These are phyloP conservation scores for Debaryomyces hansenii DNA, from an alignment of 805 yeast genomes.

Conservation along the genomic window DNA sequence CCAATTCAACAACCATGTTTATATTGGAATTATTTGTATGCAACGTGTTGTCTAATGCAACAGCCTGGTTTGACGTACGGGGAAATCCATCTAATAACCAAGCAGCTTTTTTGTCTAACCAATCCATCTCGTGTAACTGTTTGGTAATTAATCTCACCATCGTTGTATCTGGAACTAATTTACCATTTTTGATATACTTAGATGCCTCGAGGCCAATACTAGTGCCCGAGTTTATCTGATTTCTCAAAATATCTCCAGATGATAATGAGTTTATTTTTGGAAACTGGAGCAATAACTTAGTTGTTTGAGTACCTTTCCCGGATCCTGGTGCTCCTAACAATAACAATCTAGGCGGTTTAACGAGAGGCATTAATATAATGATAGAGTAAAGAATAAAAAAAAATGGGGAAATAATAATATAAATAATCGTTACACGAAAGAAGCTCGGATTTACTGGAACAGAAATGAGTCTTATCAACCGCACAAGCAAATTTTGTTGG, in stretches of 20 bases:
- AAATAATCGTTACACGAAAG: background rate
- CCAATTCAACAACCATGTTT: constrained; percentile 80
- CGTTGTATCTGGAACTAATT: constrained; percentile 68
- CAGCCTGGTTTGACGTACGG: constrained; percentile 74
- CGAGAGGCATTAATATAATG: constrained; percentile 2
- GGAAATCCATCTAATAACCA: constrained; percentile 96
- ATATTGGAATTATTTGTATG: constrained; percentile 39
- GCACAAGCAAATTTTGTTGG: too few relatives aligned
- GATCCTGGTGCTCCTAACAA: constrained; percentile 94
- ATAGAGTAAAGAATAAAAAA: background rate
- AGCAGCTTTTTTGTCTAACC: constrained; percentile 45
- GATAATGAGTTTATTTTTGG: constrained; percentile 61
- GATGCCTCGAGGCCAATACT: constrained; percentile 59
- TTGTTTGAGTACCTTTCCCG: constrained; percentile 90
- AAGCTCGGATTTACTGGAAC: too few relatives aligned
- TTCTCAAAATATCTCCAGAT: constrained; percentile 81
- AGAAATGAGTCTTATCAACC: too few relatives aligned
- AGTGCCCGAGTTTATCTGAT: constrained; percentile 57
- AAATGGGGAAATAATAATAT: background rate
- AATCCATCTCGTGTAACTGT: constrained; percentile 44
- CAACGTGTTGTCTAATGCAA: constrained; percentile 49
- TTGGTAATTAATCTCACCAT: constrained; percentile 59
- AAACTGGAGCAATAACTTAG: constrained; percentile 55
- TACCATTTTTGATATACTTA: constrained; percentile 58
- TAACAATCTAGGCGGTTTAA: constrained; percentile 59